Evolutionary conservation across 176 grass and related monocot species (phyloP).

Genomic region (maize (Zea mays)): Zm-B73-REFERENCE-NAM-5.0 NC_050097.1:199217501-199218000

Average conservation of each 20-base stretch:
- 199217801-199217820: constrained; percentile 80
- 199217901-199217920: constrained; percentile 45
- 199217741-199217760: constrained; percentile 41
- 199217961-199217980: constrained; percentile 50
- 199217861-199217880: constrained; percentile 49
- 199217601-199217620: constrained; percentile 91
- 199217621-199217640: constrained; percentile 53
- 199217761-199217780: constrained; percentile 73
- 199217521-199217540: constrained; percentile 84
- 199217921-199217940: constrained; percentile 42
- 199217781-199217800: constrained; percentile 79
- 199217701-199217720: constrained; percentile 38
- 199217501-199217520: constrained; percentile 74
- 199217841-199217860: constrained; percentile 56
- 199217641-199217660: constrained; percentile 23
- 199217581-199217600: constrained; percentile 88
- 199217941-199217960: constrained; percentile 39
- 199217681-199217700: constrained; percentile 27
- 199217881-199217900: constrained; percentile 40
- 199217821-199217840: constrained; percentile 67
- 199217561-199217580: constrained; percentile 82
- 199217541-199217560: constrained; percentile 70
- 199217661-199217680: constrained; percentile 35
- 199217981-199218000: constrained; percentile 67
- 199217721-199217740: constrained; percentile 39